These are phyloP conservation scores for Leptographium procerum DNA, from an alignment of 2,329 filamentous ascomycete species.

Conservation along the genomic window DNA sequence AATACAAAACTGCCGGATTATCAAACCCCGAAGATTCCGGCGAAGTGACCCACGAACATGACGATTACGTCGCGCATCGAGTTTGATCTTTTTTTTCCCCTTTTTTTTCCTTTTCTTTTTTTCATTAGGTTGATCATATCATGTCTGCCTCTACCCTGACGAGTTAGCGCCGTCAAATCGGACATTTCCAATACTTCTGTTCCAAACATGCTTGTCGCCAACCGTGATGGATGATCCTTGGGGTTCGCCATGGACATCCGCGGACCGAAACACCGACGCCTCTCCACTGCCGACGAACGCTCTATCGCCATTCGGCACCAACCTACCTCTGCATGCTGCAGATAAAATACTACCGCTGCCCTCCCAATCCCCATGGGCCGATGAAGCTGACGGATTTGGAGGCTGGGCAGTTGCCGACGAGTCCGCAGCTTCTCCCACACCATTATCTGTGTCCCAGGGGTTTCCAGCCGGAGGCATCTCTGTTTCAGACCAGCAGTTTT, in stretches of 20 bases:
- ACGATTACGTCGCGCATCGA: not conserved
- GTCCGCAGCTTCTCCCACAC: conserved; percentile 13
- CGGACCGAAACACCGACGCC: conserved; percentile 20
- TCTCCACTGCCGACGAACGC: not conserved
- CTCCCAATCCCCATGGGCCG: conserved; percentile 29
- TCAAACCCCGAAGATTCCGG: not conserved
- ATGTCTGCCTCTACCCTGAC: not conserved
- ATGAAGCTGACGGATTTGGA: conserved; percentile 25
- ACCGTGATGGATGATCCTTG: conserved; percentile 49
- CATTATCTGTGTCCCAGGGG: too few relatives aligned
- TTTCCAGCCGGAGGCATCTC: not conserved
- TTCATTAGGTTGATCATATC: not conserved
- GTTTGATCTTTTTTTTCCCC: too few relatives aligned
- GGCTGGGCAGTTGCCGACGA: conserved; percentile 25
- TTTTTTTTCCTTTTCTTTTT: too few relatives aligned
- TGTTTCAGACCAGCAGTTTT: conserved; percentile 8
- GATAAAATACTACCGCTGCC: conserved; percentile 8
- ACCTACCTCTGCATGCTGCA: conserved; percentile 14
- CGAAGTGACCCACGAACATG: not conserved
- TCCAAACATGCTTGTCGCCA: conserved; percentile 7
- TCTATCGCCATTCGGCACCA: not conserved
- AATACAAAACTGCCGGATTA: not conserved
- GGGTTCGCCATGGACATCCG: conserved; percentile 47
- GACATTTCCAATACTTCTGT: not conserved
- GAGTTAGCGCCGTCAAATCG: not conserved